These are phyloP conservation scores for Seiridium cupressi DNA, from an alignment of 2,329 filamentous ascomycete genomes.

Conservation along the genomic window DNA sequence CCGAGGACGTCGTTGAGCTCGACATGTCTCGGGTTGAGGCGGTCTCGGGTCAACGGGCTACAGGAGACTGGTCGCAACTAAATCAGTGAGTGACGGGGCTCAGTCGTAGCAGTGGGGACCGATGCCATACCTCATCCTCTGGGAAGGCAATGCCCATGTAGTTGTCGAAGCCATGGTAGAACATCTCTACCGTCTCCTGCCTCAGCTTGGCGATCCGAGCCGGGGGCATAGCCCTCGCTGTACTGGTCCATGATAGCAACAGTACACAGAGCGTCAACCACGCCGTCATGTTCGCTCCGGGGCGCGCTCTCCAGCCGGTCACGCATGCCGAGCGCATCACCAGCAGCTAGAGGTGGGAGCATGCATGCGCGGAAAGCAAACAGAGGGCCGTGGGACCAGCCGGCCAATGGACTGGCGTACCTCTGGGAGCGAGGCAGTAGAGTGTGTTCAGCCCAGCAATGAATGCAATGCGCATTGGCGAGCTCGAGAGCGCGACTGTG, in stretches of 20 bases:
- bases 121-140: conserved; percentile 71
- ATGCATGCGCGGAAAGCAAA: conserved; percentile 29
- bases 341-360: conserved; percentile 28
- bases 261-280: conserved; percentile 23
- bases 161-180: conserved; percentile 95
- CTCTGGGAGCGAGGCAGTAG: conserved; percentile 8
- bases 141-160: conserved; percentile 95
- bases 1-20: conserved; percentile 94
- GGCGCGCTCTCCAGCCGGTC: conserved; percentile 27
- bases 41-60: conserved; percentile 78
- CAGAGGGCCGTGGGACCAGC: conserved; percentile 10
- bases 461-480: neutral
- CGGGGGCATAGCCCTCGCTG: conserved; percentile 50
- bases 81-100: neutral
- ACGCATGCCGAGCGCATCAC: conserved; percentile 39
- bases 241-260: conserved; percentile 35
- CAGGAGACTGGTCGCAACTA: conserved; percentile 85
- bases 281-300: conserved; percentile 14
- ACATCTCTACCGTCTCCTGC: conserved; percentile 70
- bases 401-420: conserved; percentile 10
- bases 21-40: conserved; percentile 73
- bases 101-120: neutral
- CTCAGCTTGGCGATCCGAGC: conserved; percentile 54
- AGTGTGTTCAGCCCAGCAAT: neutral
- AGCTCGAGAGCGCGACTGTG: neutral